Evolutionary conservation across 2,329 filamentous ascomycete genomes (phyloP), one percentile per base, ranked within the genome.

Genomic region (Pestalotiopsis sp.): DNA sequence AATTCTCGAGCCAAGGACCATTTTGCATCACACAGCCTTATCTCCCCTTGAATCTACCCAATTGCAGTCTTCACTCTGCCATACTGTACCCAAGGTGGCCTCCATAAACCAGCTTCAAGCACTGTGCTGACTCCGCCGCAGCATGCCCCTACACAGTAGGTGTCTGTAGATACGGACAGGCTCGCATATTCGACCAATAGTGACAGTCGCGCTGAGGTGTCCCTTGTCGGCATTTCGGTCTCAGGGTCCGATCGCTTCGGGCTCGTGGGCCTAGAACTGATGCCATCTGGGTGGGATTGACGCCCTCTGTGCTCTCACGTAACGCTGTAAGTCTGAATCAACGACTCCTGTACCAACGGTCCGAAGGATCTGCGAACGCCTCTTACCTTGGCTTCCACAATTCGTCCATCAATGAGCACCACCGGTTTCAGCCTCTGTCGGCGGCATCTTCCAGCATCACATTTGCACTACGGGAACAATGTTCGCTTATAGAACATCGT

Each of bases 161-260:
- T 36, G 17, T 12, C 25, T 12, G 23, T 23, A 27, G 31, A 31
- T n/a, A 27, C 27, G 57, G 23, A 27, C 23, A 23, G 27, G 11
- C 57, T 59, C 23, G 23, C n/a, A 27, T 13, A 27, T 2, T 59
- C 27, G 23, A 59, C 27, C 57, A 59, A 59, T 59, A 13, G 27
- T 17, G n/a, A 59, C 23, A 17, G 17, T 38, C 13, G 27, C 13
- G 11, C 17, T 41, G 41, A 55, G 20, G 9, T 55, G 11, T 55
- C n/a, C 63, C 63, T 13, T 23, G 63, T 45, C 61, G 63, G 63
- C 63, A 65, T 55, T 65, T 65, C 63, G 63, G 63, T 55, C 31
- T 23, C 45, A 58, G 27, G 45, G 41, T 45, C 63, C 63, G 49
- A 13, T 65, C n/a, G 63, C 49, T 20, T 31, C 11, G 38, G 27